Percentiles rank a stretch among this genome's conserved stretches.
phyloP scores from a whole-genome alignment of 78 protist species.

The Polysphondylium violaceum region DNA sequence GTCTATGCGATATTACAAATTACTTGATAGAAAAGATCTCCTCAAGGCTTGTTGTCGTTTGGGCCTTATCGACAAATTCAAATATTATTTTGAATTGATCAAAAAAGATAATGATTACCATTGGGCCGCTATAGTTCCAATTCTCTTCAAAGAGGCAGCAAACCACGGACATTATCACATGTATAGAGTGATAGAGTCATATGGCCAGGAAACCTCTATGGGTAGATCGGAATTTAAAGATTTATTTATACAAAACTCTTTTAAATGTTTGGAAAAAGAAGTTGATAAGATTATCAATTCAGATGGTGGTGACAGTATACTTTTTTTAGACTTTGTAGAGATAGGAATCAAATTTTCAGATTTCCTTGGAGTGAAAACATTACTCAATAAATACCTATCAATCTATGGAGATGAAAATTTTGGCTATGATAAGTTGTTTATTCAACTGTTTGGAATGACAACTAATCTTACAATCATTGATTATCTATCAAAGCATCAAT shows the following conservation, averaged over 20 bases:
- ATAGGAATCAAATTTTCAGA: not conserved
- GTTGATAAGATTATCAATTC: not conserved
- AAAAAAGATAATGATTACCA: no score
- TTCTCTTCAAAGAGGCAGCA: not conserved
- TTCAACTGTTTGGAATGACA: not conserved
- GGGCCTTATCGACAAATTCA: not conserved
- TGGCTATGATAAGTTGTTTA: not conserved
- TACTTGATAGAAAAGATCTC: not conserved
- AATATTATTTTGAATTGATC: not conserved
- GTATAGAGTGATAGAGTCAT: not conserved
- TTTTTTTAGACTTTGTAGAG: not conserved
- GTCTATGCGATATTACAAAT: not conserved
- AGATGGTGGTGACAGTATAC: not conserved
- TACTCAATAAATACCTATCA: no score
- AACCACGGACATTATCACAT: not conserved
- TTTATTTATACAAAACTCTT: not conserved
- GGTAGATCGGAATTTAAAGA: not conserved
- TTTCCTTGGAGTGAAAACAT: not conserved
- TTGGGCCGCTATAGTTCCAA: not conserved
- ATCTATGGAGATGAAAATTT: not conserved
- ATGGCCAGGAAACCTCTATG: not conserved
- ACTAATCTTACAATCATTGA: not conserved
- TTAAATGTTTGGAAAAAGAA: not conserved
- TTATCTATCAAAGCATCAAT: no score
- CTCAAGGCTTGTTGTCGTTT: not conserved